Evolutionary conservation across 257 asterid species (phyloP), one percentile per base, ranked within the genome.

Genomic region (Solanum phureja): DNA sequence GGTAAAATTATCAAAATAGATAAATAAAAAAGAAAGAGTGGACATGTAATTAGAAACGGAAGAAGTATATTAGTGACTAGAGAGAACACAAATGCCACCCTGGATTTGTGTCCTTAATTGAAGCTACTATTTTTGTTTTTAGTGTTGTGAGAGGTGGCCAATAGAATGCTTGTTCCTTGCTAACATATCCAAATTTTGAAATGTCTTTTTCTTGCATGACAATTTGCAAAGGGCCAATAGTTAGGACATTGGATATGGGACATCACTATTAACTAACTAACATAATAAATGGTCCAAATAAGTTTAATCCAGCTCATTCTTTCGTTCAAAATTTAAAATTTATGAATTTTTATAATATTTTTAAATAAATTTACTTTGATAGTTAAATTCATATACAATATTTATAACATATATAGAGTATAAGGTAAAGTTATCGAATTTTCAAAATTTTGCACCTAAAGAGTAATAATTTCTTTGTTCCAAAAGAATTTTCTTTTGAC

Each of bases 51-150:
- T 2, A 49, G 8, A 14, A 0, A 49, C 7, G 3, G 18, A 13
- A 49, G 7, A 16, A 14, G 0, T 44, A 14, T 49, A 49, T 4
- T 13, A 14, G 21, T 1, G 21, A 49, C 3, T 13, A 13, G 21
- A 49, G 8, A 14, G 21, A 14, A 14, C 58, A 69, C 40, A 31
- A 31, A 71, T 19, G 79, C 24, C 79, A 72, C 42, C 42, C 79
- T 72, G 79, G 79, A 33, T 72, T 71, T 38, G n/a, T 29, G 79
- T 33, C 7, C 44, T 33, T 72, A 7, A 72, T 72, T 72, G 44
- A 33, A 72, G 44, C 27, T 72, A 72, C 16, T 72, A 72, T 33
- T 34, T 72, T 72, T 72, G 81, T 72, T 72, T 72, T 72, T 18
- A 34, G 44, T 8, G 2, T 16, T 72, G 46, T 4, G 13, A 52